phyloP scores from a whole-genome alignment of 208 protist species.

The Wallacemonas sp. region DNA sequence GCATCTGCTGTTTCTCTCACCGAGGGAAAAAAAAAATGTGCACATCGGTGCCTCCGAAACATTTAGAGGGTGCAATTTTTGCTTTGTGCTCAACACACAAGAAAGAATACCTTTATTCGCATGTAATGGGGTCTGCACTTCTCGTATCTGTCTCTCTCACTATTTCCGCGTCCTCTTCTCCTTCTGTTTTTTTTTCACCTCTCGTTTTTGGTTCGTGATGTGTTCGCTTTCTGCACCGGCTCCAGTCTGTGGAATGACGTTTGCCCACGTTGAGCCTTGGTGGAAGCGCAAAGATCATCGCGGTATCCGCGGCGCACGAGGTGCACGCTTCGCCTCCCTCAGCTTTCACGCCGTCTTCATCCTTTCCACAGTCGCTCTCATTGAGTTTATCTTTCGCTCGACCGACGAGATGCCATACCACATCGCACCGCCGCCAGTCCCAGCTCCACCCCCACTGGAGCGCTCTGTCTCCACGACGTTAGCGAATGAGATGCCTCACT shows the following conservation, averaged over 20 bases:
- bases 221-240: not conserved
- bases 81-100: no score
- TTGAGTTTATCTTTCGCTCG: conserved; percentile 61
- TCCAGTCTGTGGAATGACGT: no score
- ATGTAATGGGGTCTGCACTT: no score
- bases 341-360: conserved; percentile 57
- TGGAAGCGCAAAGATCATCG: conserved; percentile 71
- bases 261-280: conserved; percentile 41
- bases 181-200: not conserved
- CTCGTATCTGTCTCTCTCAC: no score
- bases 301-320: conserved; percentile 52
- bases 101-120: no score
- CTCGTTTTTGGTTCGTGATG: no score
- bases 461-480: conserved; percentile 44
- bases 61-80: no score
- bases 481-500: conserved; percentile 67
- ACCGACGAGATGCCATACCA: conserved; percentile 44
- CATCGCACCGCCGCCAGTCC: conserved; percentile 45
- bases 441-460: conserved; percentile 53
- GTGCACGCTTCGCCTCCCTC: conserved; percentile 50
- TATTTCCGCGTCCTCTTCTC: not conserved
- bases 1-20: no score
- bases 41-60: no score
- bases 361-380: conserved; percentile 27
- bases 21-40: no score